Conservation (phyloP, 2,329 filamentous ascomycete species). For the Fusarium poae region DNA sequence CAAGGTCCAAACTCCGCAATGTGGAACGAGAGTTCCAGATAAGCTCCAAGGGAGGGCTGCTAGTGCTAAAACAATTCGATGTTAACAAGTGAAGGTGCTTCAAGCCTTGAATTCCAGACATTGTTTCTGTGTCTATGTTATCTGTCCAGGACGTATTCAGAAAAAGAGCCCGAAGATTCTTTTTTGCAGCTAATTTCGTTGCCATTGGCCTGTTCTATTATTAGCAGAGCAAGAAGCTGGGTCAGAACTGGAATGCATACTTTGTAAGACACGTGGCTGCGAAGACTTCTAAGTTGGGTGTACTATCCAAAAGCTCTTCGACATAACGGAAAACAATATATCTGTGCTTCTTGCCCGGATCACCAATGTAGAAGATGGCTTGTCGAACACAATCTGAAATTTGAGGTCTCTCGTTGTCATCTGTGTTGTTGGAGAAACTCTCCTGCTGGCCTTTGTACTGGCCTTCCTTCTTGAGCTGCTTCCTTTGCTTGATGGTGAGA, state of each 20-base stretch:
- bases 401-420: constrained; percentile 11
- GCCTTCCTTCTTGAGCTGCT: constrained; percentile 33
- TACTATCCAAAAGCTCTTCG: constrained; percentile 34
- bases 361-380: constrained; percentile 10
- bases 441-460: constrained; percentile 38
- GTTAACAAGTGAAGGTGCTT: neutral
- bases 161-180: constrained; percentile 29
- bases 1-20: constrained; percentile 9
- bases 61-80: rapidly evolving
- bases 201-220: constrained; percentile 17
- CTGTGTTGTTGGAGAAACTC: constrained; percentile 10
- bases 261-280: constrained; percentile 18
- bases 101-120: constrained; percentile 18
- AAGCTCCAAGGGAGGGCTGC: neutral
- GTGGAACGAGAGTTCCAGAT: constrained; percentile 38
- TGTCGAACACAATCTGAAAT: constrained; percentile 24
- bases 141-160: neutral
- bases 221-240: neutral
- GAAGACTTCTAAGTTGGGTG: constrained; percentile 35
- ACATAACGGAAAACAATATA: constrained; percentile 33
- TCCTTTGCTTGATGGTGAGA: constrained; percentile 34
- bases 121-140: neutral
- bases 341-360: constrained; percentile 27
- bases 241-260: constrained; percentile 1
- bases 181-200: constrained; percentile 17